Evolutionary conservation across 257 asterid genomes (phyloP), one percentile per base, ranked within the genome.

Genomic region (Nicotiana sylvestris): DNA sequence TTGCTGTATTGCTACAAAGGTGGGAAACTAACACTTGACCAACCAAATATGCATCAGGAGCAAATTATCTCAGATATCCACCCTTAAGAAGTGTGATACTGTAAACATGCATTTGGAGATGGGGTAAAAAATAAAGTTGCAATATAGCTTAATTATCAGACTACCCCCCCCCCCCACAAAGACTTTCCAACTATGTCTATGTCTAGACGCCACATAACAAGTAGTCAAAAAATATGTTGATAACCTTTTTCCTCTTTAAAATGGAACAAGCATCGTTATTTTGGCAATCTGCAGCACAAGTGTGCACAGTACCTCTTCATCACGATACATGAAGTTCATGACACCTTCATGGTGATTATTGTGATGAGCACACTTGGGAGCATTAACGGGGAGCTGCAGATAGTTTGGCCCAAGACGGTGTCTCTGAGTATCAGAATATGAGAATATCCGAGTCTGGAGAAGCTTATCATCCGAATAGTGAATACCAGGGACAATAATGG

Each of bases 351-450:
- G 51, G 81, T 76, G 79, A 32, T 82, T 70, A 80, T 70, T 70
- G 49, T 70, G 70, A 37, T 82, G 10, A 39, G 84, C 57, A 57
- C 84, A 82, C 76, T 82, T 82, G 60, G 84, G 84, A 69, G 84
- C 84, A 70, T 82, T 82, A 8, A 76, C 84, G 5, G 84, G 84
- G 53, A 82, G 80, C 35, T 30, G 65, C 62, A 69, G 67, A 58
- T 82, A 82, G 81, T 82, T 82, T 5, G 84, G 84, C 29, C 85
- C 81, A 3, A 82, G 85, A 3, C 85, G 70, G 74, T 82, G 81
- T 17, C 81, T 21, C 53, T 82, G 85, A 0, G 85, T 82, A 53
- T 82, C 85, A 29, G 76, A 49, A 53, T 82, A 82, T 15, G 81
- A 72, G n/a, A 82, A 82, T n/a, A 76, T 18, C 30, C 85, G 81